Base-by-base conservation (phyloP, 805 yeast species). In the Saturnispora bothae region DNA sequence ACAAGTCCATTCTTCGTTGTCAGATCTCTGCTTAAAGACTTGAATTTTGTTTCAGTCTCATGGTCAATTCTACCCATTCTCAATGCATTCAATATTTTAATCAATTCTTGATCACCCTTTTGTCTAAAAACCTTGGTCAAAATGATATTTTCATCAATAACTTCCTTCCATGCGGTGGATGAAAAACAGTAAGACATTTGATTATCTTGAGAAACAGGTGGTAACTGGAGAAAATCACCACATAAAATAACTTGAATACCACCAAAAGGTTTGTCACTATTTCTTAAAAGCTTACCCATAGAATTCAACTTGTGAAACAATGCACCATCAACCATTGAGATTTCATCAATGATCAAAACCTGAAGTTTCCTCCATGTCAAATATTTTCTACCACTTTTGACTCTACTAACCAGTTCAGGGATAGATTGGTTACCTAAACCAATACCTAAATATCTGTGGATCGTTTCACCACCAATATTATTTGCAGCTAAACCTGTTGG, bases 401-500 rank as follows among this genome's bases (percentile, higher is more conserved):
- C 69, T 41, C 59, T 65, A 9, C 64, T 59, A 2, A 71, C 63
- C 31, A 84, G 55, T 13, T 58, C 56, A 0, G 61, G 61, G 0
- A 60, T 69, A 2, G 65, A 48, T 26, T 37, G 40, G 14, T 60
- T 60, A 2, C 92, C 95, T 1, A 86, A 57, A 0, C 97, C 97
- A 38, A 86, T 72, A 1, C 95, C 94, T 0, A 95, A 73, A 61
- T 78, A 85, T 50, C 82, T 68, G 56, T 89, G 94, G 21, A 92
- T 65, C 0, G 98, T 92, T 22, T 71, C 73, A 18, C 98, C 98
- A 2, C 94, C 95, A 48, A 92, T 82, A 50, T 86, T 85, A 30
- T 85, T 80, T 0, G 96, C 98, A 0, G 98, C 98, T 44, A 92
- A 63, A 1, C 98, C 98, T 0, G 98, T 92, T 0, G 96, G 83